Evolutionary conservation across 495 filamentous ascomycete genomes (phyloP).

Genomic region (Penicillium egyptiacum): DNA sequence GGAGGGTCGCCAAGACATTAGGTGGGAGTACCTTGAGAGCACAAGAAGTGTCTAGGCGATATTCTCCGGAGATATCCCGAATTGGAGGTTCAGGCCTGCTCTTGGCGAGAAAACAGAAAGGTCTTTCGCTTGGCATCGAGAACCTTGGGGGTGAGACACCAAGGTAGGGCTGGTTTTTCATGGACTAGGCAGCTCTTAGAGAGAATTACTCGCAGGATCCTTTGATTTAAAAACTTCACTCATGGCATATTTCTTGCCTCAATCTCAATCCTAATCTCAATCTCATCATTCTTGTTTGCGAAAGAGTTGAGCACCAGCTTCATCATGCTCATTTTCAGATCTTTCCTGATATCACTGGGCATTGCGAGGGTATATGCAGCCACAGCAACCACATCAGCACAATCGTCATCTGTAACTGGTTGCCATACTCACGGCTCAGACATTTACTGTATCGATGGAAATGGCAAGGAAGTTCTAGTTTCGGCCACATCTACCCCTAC

Average conservation of each 20-base stretch:
- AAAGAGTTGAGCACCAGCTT: not conserved
- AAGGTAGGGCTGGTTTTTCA: not conserved
- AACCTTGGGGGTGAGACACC: constrained; percentile 14
- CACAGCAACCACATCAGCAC: constrained; percentile 20
- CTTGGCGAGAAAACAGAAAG: constrained; percentile 16
- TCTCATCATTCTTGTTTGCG: not conserved
- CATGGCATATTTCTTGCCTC: not conserved
- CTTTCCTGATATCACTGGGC: constrained; percentile 15
- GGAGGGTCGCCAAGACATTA: constrained; percentile 24
- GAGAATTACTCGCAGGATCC: not conserved
- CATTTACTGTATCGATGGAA: constrained; percentile 43
- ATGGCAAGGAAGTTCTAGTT: constrained; percentile 42
- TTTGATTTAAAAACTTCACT: not conserved
- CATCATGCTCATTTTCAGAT: constrained; percentile 15
- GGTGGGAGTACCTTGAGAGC: constrained; percentile 25
- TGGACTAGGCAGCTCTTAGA: not conserved
- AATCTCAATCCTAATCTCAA: not conserved
- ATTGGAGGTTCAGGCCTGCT: not conserved
- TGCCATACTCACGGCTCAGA: constrained; percentile 42
- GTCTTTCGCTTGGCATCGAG: constrained; percentile 18
- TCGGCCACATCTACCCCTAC: constrained; percentile 42
- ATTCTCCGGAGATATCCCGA: constrained; percentile 2
- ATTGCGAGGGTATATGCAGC: constrained; percentile 18
- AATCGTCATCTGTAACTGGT: constrained; percentile 36
- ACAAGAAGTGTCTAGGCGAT: constrained; percentile 6